Percentiles rank a stretch among this genome's conserved stretches.
These are phyloP conservation scores for Raffaelea arxii DNA, from an alignment of 2,329 filamentous ascomycete genomes.

Conservation along the genomic window DNA sequence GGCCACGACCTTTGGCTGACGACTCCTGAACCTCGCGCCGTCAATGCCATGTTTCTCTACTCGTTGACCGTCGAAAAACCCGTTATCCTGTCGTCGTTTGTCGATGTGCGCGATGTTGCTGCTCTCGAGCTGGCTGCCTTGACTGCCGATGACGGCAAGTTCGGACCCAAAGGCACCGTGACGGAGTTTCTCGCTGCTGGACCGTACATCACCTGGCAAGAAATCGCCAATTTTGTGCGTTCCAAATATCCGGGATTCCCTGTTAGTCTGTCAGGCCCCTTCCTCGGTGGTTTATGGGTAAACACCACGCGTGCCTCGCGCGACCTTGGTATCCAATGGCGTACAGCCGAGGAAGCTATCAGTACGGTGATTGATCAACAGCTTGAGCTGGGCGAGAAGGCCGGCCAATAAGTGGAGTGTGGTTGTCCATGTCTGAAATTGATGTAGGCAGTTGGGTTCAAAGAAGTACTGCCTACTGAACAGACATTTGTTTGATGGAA, in stretches of 20 bases:
- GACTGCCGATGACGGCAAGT: not conserved
- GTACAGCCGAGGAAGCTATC: not conserved
- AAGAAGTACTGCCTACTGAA: too few species aligned
- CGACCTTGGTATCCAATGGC: slow-evolving; percentile 1
- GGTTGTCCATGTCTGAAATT: too few species aligned
- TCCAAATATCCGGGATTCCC: not conserved
- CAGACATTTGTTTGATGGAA: too few species aligned
- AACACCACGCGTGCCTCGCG: not conserved
- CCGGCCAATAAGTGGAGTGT: not conserved
- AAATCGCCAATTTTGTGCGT: not conserved
- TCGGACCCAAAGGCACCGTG: not conserved
- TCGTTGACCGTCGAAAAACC: not conserved
- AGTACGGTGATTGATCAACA: not conserved
- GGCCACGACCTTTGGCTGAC: slow-evolving; percentile 5
- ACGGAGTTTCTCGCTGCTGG: not conserved
- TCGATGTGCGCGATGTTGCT: slow-evolving; percentile 1
- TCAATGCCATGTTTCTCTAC: not conserved
- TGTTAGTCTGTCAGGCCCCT: not conserved
- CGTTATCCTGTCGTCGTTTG: not conserved
- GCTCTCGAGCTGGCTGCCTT: not conserved
- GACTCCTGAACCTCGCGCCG: not conserved
- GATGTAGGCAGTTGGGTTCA: too few species aligned
- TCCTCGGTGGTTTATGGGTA: not conserved
- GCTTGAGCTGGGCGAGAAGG: not conserved
- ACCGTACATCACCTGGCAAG: not conserved